Base-by-base conservation (phyloP, 2,329 filamentous ascomycete species). In the Fusarium longipes region DNA sequence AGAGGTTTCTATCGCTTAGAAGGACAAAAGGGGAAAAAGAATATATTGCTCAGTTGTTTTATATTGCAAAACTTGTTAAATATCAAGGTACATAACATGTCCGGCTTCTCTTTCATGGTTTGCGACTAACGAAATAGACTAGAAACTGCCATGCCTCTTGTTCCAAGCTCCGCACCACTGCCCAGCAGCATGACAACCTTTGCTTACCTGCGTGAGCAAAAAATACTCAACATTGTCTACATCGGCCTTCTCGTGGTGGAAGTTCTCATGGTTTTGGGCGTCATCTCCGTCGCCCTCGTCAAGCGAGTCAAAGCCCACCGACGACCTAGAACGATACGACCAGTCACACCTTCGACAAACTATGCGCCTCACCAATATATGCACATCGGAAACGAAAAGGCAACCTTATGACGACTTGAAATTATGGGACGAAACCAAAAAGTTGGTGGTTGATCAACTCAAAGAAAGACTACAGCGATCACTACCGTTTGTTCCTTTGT, bases 151-250 rank as follows among this genome's bases (percentile, higher is more conserved):
- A 69, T 70, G 67, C 63, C 66, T 70, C 66, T 69, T 63, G 66
- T 67, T 52, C 67, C 67, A 39, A 67, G 53, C 48, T 56, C 66
- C 42, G 51, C 63, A 10, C 35, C 66, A 30, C 66, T 70, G 57
- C 57, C 63, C 17, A 45, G 54, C 67, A 67, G 63, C 36, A 70
- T 70, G 67, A 51, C 51, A 14, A 64, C 67, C 8, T 55, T 71
- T 57, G 60, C 70, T 39, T 65, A 74, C 73, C 63, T 67, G 72
- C 68, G 57, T 56, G 63, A 71, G 73, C 47, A 76, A 67, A 62
- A 73, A 49, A 76, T 83, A 32, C 74, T 84, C 44, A 83, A 84
- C 75, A 75, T 77, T 32, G 70, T 84, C 45, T 84, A 82, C 81
- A 77, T 84, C 45, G 78, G 80, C 38, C 77, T 84, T n/a, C 72